A percentile compares a stretch with the other conserved stretches of the same genome.
Evolutionary conservation across 208 protist genomes (phyloP).

Genomic region (Leishmania tarentolae): DNA sequence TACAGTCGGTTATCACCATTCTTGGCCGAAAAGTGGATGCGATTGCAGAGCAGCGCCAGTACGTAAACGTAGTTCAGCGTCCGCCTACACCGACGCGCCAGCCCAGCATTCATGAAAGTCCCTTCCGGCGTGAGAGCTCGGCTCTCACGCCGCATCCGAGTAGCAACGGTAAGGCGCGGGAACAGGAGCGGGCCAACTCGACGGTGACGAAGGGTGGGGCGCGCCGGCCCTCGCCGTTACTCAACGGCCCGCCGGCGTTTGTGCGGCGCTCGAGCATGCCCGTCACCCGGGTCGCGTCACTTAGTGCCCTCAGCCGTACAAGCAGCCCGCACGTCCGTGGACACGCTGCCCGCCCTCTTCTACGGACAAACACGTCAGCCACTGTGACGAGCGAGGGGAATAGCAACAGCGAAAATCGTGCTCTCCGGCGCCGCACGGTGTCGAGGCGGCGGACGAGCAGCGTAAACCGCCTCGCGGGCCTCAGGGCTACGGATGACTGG

Average conservation of each 20-base stretch:
- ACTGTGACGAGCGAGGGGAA: constrained; percentile 22
- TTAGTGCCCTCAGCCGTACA: constrained; percentile 40
- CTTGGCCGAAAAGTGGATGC: constrained; percentile 85
- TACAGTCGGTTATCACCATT: constrained; percentile 90
- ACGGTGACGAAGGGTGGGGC: neutral
- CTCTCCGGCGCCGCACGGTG: constrained; percentile 12
- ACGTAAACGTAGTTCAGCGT: constrained; percentile 33
- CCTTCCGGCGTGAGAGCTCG: constrained; percentile 18
- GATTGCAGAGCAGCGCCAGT: constrained; percentile 40
- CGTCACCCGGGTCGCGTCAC: constrained; percentile 20
- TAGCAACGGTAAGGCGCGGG: constrained; percentile 3
- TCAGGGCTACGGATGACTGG: constrained; percentile 46
- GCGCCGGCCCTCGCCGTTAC: constrained; percentile 36
- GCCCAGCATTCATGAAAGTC: constrained; percentile 21
- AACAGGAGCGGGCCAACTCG: constrained; percentile 22
- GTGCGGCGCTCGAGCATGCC: constrained; percentile 9
- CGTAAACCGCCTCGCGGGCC: constrained; percentile 33
- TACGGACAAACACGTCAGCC: constrained; percentile 21
- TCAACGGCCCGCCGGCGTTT: constrained; percentile 16
- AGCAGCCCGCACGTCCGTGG: constrained; percentile 38
- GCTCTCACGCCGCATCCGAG: neutral
- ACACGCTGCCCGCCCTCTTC: constrained; percentile 24
- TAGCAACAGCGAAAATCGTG: constrained; percentile 25
- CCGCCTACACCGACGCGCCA: constrained; percentile 52
- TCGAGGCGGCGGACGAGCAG: constrained; percentile 33